Base-by-base conservation (phyloP, 2,329 filamentous ascomycete genomes). In the Penicillium sp. region DNA sequence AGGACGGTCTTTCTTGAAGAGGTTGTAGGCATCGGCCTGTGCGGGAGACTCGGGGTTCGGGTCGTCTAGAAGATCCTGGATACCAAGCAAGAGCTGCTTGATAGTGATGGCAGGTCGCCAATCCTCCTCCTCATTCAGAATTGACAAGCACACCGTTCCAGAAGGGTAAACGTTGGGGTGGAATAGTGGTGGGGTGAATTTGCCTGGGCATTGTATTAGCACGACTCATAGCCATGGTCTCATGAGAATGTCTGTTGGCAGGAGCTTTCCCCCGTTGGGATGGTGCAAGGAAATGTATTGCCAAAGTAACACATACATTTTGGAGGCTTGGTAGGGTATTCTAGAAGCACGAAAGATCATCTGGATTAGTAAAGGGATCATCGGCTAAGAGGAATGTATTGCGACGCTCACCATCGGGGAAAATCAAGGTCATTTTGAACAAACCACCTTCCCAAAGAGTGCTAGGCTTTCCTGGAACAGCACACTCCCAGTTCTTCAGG, bases 71-170 rank as follows among this genome's bases (percentile, higher is more conserved):
- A 99, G 84, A 66, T 96, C 93, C 74, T 99, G 94, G 54, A 99
- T 96, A 45, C 94, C 94, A 1, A 97, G 82, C 6, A 97, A 83
- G 60, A 99, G 97, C 76, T 97, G 91, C 77, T 97, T 97, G 73
- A 99, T 91, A 0, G 94, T 99, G 68, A 99, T 99, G 7, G 94
- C 93, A 1, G 94, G 95, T 74, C 96, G 95, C 94, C 95, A 99
- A 7, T 90, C 92, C 73, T 99, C 94, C 67, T 99, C 94, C 74
- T 99, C 95, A 76, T 97, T 99, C 62, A 99, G 78, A 63, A 99
- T 99, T 27, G 91, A 96, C 19, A 99, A 83, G 71, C 94, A 99
- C 58, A 99, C 94, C 44, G 94, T 99, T 63, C 94, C 95, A 0
- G 93, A 97, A 0, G 94, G 94, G 72, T 99, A 99, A 63, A 99